Evolutionary conservation across 2,329 filamentous ascomycete genomes (phyloP).

Genomic region (Ramularia endophylla): DNA sequence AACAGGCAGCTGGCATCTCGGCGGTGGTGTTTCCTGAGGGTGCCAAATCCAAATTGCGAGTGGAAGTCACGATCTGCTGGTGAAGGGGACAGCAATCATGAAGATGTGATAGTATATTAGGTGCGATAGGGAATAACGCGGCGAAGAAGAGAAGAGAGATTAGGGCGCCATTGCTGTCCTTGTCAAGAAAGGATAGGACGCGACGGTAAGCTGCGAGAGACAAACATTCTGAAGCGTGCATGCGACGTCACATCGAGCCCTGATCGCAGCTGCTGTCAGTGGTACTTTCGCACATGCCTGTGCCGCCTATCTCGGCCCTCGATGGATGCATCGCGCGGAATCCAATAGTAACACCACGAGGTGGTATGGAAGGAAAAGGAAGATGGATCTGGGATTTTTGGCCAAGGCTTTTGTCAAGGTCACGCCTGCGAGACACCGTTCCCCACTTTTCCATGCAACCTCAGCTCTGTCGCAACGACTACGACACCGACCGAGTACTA

Average conservation of each 20-base stretch:
- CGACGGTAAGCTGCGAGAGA: not conserved
- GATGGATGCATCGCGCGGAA: not conserved
- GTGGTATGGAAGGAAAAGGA: constrained; percentile 5
- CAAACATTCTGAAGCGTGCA: constrained; percentile 3
- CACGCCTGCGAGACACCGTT: too few relatives aligned
- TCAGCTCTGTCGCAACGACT: too few relatives aligned
- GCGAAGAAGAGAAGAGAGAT: not conserved
- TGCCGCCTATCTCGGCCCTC: constrained; percentile 10
- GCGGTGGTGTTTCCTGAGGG: not conserved
- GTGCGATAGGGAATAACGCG: too few relatives aligned
- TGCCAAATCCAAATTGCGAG: not conserved
- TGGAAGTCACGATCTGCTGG: too few relatives aligned
- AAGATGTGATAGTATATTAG: too few relatives aligned
- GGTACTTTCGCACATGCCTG: constrained; percentile 1
- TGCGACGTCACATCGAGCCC: constrained; percentile 12
- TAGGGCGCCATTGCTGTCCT: too few relatives aligned
- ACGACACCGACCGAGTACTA: too few relatives aligned
- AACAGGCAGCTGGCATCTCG: constrained; percentile 37
- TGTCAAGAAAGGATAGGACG: not conserved
- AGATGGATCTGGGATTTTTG: not conserved
- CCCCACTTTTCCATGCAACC: too few relatives aligned
- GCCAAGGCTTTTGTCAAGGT: not conserved
- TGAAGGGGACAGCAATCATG: too few relatives aligned
- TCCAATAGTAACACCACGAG: constrained; percentile 15
- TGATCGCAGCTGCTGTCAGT: constrained; percentile 9